Evolutionary conservation across 306 rosid species (phyloP).

Genomic region (Lotus japonicus): DNA sequence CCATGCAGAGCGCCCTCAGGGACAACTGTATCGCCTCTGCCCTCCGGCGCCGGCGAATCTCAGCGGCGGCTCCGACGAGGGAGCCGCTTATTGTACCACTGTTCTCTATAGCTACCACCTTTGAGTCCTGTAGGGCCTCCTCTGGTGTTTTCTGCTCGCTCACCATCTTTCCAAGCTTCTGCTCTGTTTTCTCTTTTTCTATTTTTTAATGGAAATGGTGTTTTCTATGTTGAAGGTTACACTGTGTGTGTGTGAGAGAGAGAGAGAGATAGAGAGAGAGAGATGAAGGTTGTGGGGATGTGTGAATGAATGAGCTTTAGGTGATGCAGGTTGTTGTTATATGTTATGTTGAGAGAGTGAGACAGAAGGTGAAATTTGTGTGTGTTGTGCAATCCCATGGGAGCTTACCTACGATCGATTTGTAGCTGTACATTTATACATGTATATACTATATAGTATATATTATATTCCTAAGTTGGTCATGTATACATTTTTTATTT

Average conservation of each 20-base stretch:
- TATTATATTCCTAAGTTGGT: too few relatives aligned
- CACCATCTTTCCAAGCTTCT: constrained; percentile 23
- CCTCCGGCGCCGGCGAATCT: constrained; percentile 22
- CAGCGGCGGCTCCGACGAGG: constrained; percentile 18
- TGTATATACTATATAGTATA: too few relatives aligned
- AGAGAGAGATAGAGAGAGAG: not conserved
- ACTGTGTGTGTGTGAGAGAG: not conserved
- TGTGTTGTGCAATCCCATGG: too few relatives aligned
- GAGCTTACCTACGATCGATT: too few relatives aligned
- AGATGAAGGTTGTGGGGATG: too few relatives aligned
- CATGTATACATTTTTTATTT: too few relatives aligned
- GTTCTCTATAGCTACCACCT: constrained; percentile 31
- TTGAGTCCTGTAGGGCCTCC: constrained; percentile 28
- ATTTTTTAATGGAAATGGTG: not conserved
- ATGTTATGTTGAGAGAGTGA: too few relatives aligned
- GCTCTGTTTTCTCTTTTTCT: not conserved
- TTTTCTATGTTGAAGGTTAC: too few relatives aligned
- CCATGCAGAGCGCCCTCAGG: constrained; percentile 50
- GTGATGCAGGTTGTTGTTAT: too few relatives aligned
- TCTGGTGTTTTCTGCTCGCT: constrained; percentile 38
- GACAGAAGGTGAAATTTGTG: too few relatives aligned
- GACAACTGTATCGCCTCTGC: constrained; percentile 37
- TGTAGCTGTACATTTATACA: too few relatives aligned
- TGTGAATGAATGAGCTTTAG: too few relatives aligned
- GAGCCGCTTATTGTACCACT: constrained; percentile 36